Evolutionary conservation across 495 filamentous ascomycete species (phyloP), one percentile per base, ranked within the genome.

Genomic region (Penicillium egyptiacum): DNA sequence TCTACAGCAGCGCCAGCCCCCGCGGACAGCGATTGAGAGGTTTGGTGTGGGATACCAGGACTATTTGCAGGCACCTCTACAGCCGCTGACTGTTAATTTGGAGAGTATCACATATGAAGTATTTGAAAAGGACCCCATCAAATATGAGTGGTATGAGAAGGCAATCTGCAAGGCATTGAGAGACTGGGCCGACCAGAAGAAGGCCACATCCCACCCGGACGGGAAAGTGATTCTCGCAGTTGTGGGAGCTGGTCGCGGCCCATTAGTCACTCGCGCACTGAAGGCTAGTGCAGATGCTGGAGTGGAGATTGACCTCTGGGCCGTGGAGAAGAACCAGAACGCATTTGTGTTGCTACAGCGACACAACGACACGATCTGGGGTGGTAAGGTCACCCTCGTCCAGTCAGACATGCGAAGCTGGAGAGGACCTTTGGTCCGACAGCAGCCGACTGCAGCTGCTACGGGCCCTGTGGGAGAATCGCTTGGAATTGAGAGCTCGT

Each of bases 51-150:
- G 88, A 8, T 93, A 90, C 63, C 95, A 99, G 59, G 94, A 99
- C 68, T 98, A 94, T 73, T 78, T 98, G 2, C 94, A 99, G 69
- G 89, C 90, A 5, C 94, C 94, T 9, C 75, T 99, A 37, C 95
- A 99, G 66, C 94, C 94, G 1, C 80, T 99, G 19, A 89, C 94
- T 0, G 94, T 98, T 71, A 98, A 99, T 60, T 81, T 99, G 23
- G 94, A 99, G 67, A 94, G 89, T 46, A 88, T 95, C 51, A 99
- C 94, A 1, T 99, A 99, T 69, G 94, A 99, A 70, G 92, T 98
- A 9, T 99, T 99, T 65, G 94, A 99, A 70, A 95, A 94, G 60
- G 95, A 98, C 56, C 94, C 94, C 0, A 86, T 98, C 69, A 99
- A 99, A 71, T 99, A 99, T 69, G 87, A 92, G 50, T 92, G 91